Percentiles rank a stretch among this genome's conserved stretches.
Evolutionary conservation across 2,329 filamentous ascomycete genomes (phyloP).

Genomic region (Exophiala sp.): DNA sequence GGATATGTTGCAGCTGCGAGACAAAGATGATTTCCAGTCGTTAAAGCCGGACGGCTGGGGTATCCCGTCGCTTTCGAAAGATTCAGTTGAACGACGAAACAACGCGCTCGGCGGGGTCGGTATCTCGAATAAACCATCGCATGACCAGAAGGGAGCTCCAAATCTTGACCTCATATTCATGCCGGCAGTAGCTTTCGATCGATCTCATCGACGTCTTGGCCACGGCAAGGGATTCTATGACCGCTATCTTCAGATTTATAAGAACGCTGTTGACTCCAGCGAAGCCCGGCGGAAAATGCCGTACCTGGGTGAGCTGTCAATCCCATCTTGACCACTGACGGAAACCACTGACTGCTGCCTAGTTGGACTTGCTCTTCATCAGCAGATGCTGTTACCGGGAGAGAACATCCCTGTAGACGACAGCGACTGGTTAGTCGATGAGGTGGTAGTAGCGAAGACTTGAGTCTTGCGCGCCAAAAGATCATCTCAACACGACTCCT

Average conservation of each 20-base stretch:
- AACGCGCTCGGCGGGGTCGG: conserved; percentile 66
- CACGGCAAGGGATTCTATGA: conserved; percentile 98
- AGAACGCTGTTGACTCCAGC: conserved; percentile 36
- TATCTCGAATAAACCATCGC: conserved; percentile 16
- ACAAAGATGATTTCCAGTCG: conserved; percentile 71
- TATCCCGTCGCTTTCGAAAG: conserved; percentile 76
- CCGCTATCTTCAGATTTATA: conserved; percentile 78
- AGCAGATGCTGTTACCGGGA: conserved; percentile 70
- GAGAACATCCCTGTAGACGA: conserved; percentile 69
- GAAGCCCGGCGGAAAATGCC: conserved; percentile 46
- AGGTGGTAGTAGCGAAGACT: conserved; percentile 47
- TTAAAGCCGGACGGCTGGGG: conserved; percentile 82
- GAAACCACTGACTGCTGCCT: conserved; percentile 29
- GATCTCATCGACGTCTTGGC: conserved; percentile 69
- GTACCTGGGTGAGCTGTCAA: conserved; percentile 53
- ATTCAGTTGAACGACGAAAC: conserved; percentile 62
- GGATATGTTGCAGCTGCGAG: conserved; percentile 85
- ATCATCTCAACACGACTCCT: background rate
- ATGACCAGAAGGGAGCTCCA: conserved; percentile 28
- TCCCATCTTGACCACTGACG: conserved; percentile 25
- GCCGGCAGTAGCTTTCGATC: conserved; percentile 90
- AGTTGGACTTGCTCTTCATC: conserved; percentile 78
- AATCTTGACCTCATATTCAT: conserved; percentile 82
- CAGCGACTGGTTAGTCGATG: conserved; percentile 77
- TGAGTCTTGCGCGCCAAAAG: conserved; percentile 4